A percentile compares a stretch with the other conserved stretches of the same genome.
Evolutionary conservation across 306 rosid genomes (phyloP).

Genomic region (Chamaecrista fasciculata): DNA sequence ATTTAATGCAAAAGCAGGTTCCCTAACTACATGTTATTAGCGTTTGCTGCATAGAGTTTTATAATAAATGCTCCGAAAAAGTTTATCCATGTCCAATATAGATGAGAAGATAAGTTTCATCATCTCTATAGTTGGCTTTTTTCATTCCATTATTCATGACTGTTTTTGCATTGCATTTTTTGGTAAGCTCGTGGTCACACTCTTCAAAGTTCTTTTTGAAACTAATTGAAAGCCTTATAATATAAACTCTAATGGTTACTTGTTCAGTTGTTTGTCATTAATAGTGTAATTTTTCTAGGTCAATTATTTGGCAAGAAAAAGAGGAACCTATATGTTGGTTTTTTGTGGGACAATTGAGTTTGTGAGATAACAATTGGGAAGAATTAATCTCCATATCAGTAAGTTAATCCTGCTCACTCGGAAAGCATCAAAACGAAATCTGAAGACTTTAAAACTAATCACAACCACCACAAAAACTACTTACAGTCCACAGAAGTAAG

Average conservation of each 20-base stretch:
- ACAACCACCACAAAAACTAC: background rate
- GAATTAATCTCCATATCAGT: background rate
- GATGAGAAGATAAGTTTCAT: background rate
- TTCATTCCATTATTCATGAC: too few species aligned
- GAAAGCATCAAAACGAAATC: background rate
- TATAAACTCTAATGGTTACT: background rate
- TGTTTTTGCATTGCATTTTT: too few species aligned
- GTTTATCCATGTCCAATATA: background rate
- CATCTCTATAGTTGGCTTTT: too few species aligned
- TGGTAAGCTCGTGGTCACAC: constrained; percentile 1
- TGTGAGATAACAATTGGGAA: background rate
- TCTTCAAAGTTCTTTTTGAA: constrained; percentile 3
- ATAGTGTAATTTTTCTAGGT: background rate
- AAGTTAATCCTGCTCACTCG: background rate
- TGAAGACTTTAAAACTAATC: background rate
- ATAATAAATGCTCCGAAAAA: background rate
- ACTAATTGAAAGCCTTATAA: background rate
- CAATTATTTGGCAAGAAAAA: background rate
- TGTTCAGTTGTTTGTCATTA: background rate
- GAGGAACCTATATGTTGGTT: background rate
- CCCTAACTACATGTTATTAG: background rate
- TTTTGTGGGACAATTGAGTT: background rate
- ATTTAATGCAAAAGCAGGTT: background rate
- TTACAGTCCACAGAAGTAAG: too few species aligned
- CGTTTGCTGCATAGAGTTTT: background rate